Base-by-base conservation (phyloP, 805 yeast genomes). In the Candida boleticola region DNA sequence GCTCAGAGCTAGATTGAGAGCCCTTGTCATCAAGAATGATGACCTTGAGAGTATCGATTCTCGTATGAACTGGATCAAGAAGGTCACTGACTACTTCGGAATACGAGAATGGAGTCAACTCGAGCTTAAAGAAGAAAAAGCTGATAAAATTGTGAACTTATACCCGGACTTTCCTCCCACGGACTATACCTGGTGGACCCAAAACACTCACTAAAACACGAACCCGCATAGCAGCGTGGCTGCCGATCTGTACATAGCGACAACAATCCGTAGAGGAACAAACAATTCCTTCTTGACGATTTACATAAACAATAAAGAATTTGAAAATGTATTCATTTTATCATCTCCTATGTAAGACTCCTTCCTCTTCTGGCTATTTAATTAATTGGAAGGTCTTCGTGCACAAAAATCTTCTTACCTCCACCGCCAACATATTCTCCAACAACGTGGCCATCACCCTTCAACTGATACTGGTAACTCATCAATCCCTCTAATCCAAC, bases 401-500 rank as follows among this genome's bases (percentile, higher is more conserved):
- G 98, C 36, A 81, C 76, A 69, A 87, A 93, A 3, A 75, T 79
- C 60, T 79, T 81, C 6, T 74, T 57, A 20, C 99, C 99, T 29
- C 98, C 98, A 17, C 89, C 96, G 20, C 98, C 98, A 20, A 82
- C 71, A 59, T 93, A 95, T 55, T 89, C 97, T 37, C 89, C 83
- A 1, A 86, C 98, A 43, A 92, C 73, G 61, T 93, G 99, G 3
- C 99, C 99, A 51, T 80, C 72, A 33, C 99, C 99, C 64, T 85
- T 78, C 47, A 93, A 68, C 60, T 89, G 93, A 61, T 93, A 93
- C 65, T 93, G 98, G 64, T 93, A 93, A 53, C 95, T 87, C 60
- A 92, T 95, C 51, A 93, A 74, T 1, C 99, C 99, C 60, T 93
- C 99, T 25, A 93, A 74, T 2, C 99, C 99, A 26, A 93, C 98